Base-by-base conservation (phyloP, 2,329 filamentous ascomycete species). In the Colletotrichum aenigma region DNA sequence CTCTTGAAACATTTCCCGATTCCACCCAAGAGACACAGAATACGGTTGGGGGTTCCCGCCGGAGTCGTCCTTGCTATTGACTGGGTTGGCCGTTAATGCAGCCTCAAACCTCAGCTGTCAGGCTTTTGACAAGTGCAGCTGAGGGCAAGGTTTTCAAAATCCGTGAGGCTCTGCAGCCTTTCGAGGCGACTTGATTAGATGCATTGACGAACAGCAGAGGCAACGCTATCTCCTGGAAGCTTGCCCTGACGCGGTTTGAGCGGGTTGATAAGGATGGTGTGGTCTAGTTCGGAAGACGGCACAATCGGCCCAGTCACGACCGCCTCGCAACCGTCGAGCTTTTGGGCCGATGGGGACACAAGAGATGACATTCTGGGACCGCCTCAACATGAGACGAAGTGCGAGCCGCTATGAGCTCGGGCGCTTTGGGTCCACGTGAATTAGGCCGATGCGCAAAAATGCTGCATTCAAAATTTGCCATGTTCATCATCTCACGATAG, bases 331-430 rank as follows among this genome's bases (percentile, higher is more conserved):
- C 38, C 26, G 10, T n/a, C 30, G 15, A 34, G 56, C 15, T 34
- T 65, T 38, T 76, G 34, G 24, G 60, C 74, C 65, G 70, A 73
- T 34, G 43, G 48, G 30, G 21, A 15, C 15, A 34, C 16, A 58
- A 48, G 48, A 65, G 70, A 76, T 65, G 70, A 55, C 70, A 69
- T 36, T 48, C 55, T 32, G 36, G 58, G 28, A 34, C 34, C 21
- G 34, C 30, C 38, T 70, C 36, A 38, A 74, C 36, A 65, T 68
- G 58, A 69, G 74, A 76, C 70, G 74, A 68, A 64, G 30, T 48
- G 60, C 21, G 21, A 52, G 30, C 38, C n/a, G 38, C n/a, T 24
- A 6, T 34, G 38, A 28, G n/a, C 21, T 15, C 24, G 38, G 30
- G 38, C 38, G 26, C 62, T n/a, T 30, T 15, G 26, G 26, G 13